Percentiles rank a stretch among this genome's conserved stretches.
These are phyloP conservation scores for Arthrobotrys pseudoclavata DNA, from an alignment of 2,329 filamentous ascomycete genomes.

Conservation along the genomic window DNA sequence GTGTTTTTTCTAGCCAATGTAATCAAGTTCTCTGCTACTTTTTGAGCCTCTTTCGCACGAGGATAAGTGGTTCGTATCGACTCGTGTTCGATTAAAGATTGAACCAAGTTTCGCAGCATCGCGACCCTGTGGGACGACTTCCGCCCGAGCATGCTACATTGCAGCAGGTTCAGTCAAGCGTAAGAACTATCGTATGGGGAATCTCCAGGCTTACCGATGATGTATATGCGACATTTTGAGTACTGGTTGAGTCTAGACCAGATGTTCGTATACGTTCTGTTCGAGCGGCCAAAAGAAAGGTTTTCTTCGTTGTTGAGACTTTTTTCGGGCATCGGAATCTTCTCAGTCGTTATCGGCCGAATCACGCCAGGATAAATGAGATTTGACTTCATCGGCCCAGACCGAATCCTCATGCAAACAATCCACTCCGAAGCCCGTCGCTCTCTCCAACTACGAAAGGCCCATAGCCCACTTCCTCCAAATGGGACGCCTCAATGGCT, in stretches of 20 bases:
- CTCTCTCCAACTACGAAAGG: neutral
- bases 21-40: conserved; percentile 92
- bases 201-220: conserved; percentile 38
- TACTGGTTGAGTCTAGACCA: neutral
- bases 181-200: neutral
- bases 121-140: conserved; percentile 89
- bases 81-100: conserved; percentile 92
- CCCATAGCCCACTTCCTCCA: conserved; percentile 8
- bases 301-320: conserved; percentile 18
- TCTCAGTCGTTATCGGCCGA: conserved; percentile 1
- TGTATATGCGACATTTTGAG: conserved; percentile 59
- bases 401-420: neutral
- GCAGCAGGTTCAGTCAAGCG: neutral
- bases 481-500: conserved; percentile 57
- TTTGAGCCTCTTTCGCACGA: conserved; percentile 97
- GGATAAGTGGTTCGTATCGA: conserved; percentile 94
- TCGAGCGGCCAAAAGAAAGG: conserved; percentile 11
- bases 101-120: conserved; percentile 94
- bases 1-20: conserved; percentile 95
- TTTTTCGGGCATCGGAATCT: conserved; percentile 6
- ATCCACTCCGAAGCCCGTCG: neutral
- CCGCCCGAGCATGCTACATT: conserved; percentile 76
- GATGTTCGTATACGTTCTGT: neutral
- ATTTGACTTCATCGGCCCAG: neutral
- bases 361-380: conserved; percentile 6